Base-by-base conservation (phyloP, 2,329 filamentous ascomycete genomes). In the Fusarium sp. region DNA sequence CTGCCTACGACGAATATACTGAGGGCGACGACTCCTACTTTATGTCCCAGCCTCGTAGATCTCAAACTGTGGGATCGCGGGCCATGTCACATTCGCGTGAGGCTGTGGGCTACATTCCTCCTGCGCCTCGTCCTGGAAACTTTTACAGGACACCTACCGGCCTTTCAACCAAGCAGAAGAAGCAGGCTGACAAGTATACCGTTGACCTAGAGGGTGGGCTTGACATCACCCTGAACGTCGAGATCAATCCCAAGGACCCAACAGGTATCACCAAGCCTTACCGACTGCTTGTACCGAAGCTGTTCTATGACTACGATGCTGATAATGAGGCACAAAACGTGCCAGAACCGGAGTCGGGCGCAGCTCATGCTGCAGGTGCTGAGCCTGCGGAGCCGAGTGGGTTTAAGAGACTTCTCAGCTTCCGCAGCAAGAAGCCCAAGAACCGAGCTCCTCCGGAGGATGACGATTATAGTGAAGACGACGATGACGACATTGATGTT, bases 181-280 rank as follows among this genome's bases (percentile, higher is more conserved):
- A 86, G 76, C 87, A 88, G 70, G 81, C 85, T 6, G 85, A 87
- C 45, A 85, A 85, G 24, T 85, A 86, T 48, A 87, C 89, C 15
- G 89, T 98, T 67, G 91, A 98, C 79, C 86, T 98, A 1, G 90
- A 96, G 79, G 93, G 92, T 36, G 95, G 94, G 0, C 85, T 99
- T 15, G 95, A 98, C 74, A 92, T 99, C 41, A 93, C 91, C 57
- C 83, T 99, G 48, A 98, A 98, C 77, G 91, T 98, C 71, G 96
- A 99, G 83, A 90, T 98, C 70, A 95, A 92, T 77, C 89, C 93
- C 50, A 91, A 90, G 72, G 95, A 99, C 77, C 96, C 96, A 2
- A 89, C 93, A 0, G 97, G 96, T 20, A 94, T 94, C 73, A 99
- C 96, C 1, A 90, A 91, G 57, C 94, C 95, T 14, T 99, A 99